Evolutionary conservation across 306 rosid species (phyloP).

Genomic region (Cucurbita pepo): DNA sequence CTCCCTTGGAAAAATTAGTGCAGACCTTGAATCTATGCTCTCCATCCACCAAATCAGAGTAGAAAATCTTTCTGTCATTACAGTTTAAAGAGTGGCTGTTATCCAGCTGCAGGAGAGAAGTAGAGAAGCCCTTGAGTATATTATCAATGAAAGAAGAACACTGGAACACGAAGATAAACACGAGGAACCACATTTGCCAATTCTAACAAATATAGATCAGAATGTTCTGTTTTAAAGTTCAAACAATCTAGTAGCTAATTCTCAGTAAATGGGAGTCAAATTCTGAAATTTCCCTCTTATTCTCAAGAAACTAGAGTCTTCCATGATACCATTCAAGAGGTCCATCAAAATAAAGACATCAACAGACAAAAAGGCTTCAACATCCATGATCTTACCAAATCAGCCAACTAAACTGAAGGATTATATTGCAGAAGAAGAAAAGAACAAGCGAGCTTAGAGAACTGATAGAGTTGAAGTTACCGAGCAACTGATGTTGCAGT

Average conservation of each 20-base stretch:
- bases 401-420: neutral
- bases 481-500: conserved; percentile 64
- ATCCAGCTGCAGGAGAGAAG: conserved; percentile 48
- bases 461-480: conserved; percentile 18
- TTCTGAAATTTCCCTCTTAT: neutral
- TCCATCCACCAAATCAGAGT: conserved; percentile 58
- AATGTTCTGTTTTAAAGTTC: neutral
- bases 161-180: neutral
- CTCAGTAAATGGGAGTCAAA: neutral
- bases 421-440: neutral
- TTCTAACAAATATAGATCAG: neutral
- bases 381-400: neutral
- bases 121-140: neutral
- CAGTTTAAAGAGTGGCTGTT: conserved; percentile 35
- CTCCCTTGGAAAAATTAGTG: conserved; percentile 28
- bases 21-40: conserved; percentile 62
- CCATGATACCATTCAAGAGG: too few relatives aligned
- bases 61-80: conserved; percentile 26
- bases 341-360: neutral
- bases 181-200: neutral
- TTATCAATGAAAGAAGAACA: neutral
- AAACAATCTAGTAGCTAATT: neutral
- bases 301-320: neutral
- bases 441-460: neutral
- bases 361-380: neutral